Conservation (phyloP, 352 stramenopile genomes). For the Albugo candida region DNA sequence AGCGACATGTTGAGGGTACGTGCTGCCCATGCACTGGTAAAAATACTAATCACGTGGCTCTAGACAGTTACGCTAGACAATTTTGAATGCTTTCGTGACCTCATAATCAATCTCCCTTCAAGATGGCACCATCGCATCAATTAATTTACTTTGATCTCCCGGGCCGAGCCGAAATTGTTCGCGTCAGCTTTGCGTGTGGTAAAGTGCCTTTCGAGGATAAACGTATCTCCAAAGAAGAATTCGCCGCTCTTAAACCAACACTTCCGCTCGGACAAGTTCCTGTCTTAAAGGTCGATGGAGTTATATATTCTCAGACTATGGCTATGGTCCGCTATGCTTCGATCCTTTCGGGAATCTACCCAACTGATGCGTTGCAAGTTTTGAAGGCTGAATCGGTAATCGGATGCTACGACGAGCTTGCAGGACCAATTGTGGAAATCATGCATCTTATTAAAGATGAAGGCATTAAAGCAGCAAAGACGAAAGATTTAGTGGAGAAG, state of each 20-base stretch:
- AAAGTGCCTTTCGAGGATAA: conserved; percentile 31
- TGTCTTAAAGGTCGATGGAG: conserved; percentile 27
- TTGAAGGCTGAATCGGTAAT: conserved; percentile 21
- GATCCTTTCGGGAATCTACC: conserved; percentile 25
- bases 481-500: conserved; percentile 11
- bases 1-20: too few species aligned
- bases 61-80: too few species aligned
- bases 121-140: conserved; percentile 8
- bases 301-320: conserved; percentile 28
- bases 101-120: too few species aligned
- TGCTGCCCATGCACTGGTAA: too few species aligned
- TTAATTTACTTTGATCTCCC: conserved; percentile 28
- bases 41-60: too few species aligned
- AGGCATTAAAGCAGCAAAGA: conserved; percentile 18
- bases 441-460: conserved; percentile 14
- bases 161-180: conserved; percentile 26
- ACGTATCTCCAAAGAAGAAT: conserved; percentile 14
- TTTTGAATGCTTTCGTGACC: too few species aligned
- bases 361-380: conserved; percentile 14
- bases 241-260: conserved; percentile 15
- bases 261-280: conserved; percentile 28
- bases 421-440: conserved; percentile 11
- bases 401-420: conserved; percentile 1
- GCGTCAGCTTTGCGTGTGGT: conserved; percentile 21
- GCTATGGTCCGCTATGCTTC: conserved; percentile 34